A percentile compares a stretch with the other conserved stretches of the same genome.
Evolutionary conservation across 352 stramenopile genomes (phyloP).

Genomic region (Globisporangium polare): DNA sequence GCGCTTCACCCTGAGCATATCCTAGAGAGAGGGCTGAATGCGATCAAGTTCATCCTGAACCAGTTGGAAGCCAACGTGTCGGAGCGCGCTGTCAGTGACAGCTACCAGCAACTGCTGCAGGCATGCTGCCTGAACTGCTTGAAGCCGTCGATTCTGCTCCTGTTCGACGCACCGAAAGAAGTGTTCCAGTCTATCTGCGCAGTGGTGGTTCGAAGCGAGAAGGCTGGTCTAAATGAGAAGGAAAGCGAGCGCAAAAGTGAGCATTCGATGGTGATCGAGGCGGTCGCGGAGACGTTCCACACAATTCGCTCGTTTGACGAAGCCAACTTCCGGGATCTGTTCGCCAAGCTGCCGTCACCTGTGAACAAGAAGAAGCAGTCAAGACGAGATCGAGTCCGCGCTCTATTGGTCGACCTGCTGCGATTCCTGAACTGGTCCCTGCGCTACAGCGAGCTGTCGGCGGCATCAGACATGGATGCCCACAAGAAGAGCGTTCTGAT

Average conservation of each 20-base stretch:
- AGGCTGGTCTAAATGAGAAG: too few relatives aligned
- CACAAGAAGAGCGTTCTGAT: slow-evolving; percentile 35
- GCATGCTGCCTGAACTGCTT: slow-evolving; percentile 36
- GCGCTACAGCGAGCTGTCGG: background rate
- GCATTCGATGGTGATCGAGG: slow-evolving; percentile 25
- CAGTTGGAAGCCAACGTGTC: slow-evolving; percentile 22
- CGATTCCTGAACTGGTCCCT: slow-evolving; percentile 34
- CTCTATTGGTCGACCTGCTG: slow-evolving; percentile 35
- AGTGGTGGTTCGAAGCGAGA: background rate
- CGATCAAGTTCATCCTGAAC: slow-evolving; percentile 30
- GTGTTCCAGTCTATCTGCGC: slow-evolving; percentile 34
- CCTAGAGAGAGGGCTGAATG: slow-evolving; percentile 31
- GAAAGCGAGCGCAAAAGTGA: background rate
- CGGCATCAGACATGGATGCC: slow-evolving; percentile 6
- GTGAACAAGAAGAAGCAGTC: slow-evolving; percentile 43
- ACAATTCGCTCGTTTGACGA: slow-evolving; percentile 30
- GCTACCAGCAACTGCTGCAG: slow-evolving; percentile 25
- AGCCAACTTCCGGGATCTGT: slow-evolving; percentile 30
- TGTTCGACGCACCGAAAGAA: slow-evolving; percentile 52
- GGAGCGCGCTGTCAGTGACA: slow-evolving; percentile 9
- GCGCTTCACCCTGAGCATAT: slow-evolving; percentile 24
- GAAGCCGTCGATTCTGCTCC: slow-evolving; percentile 44
- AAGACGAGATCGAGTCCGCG: slow-evolving; percentile 41
- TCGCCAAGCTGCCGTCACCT: slow-evolving; percentile 24
- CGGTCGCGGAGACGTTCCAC: slow-evolving; percentile 29